Conservation (phyloP, 2,329 filamentous ascomycete species). For the Cordyceps farinosa region DNA sequence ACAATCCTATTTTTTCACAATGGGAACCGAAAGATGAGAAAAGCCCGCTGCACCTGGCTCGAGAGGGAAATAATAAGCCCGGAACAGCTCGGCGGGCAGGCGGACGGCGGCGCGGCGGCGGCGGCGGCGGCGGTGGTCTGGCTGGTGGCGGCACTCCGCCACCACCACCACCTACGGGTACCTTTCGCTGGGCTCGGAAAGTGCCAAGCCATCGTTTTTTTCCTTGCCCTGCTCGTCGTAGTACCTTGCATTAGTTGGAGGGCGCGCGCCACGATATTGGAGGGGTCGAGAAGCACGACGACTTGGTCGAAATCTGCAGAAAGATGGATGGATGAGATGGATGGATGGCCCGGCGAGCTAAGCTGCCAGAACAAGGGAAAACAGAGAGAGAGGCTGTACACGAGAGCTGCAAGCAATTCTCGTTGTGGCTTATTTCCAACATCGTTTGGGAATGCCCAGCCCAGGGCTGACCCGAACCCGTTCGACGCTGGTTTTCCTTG, state of each 20-base stretch:
- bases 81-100: background rate
- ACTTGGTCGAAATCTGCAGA: background rate
- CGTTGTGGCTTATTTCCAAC: background rate
- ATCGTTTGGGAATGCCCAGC: background rate
- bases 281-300: background rate
- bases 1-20: background rate
- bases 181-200: background rate
- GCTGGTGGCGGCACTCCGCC: background rate
- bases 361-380: background rate
- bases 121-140: background rate
- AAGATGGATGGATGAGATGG: background rate
- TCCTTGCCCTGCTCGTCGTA: background rate
- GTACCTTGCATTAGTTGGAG: slow-evolving; percentile 4
- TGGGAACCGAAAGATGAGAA: background rate
- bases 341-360: background rate
- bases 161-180: background rate
- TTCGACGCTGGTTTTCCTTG: background rate
- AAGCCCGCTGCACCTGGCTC: too few species aligned
- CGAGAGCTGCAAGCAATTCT: background rate
- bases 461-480: background rate
- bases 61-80: too few species aligned
- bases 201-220: background rate
- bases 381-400: too few species aligned
- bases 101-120: background rate
- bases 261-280: background rate